Evolutionary conservation across 1,284 basidiomycete genomes (phyloP).

Genomic region (Puccinia triticina): DNA sequence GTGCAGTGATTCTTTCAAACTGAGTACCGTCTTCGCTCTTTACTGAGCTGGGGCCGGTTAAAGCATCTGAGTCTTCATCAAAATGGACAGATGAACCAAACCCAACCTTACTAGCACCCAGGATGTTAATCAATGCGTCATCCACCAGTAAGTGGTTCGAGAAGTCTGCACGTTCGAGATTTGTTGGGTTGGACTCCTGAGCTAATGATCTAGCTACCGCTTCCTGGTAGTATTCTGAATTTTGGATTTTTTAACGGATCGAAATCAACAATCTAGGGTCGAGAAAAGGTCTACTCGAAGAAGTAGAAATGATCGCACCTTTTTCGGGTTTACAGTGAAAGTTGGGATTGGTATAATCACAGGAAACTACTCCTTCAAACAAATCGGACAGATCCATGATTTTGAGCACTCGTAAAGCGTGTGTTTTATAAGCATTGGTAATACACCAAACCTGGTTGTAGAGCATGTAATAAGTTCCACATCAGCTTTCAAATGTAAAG

Average conservation of each 20-base stretch:
- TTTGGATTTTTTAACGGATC: background rate
- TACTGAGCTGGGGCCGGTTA: background rate
- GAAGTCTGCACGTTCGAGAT: conserved; percentile 27
- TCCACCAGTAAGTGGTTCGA: conserved; percentile 54
- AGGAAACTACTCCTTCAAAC: conserved; percentile 78
- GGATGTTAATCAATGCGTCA: conserved; percentile 56
- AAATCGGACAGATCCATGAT: conserved; percentile 75
- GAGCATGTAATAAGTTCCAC: conserved; percentile 18
- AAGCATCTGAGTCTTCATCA: conserved; percentile 53
- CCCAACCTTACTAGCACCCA: conserved; percentile 53
- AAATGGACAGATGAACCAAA: conserved; percentile 56
- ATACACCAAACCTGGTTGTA: conserved; percentile 33
- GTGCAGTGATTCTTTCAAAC: conserved; percentile 20
- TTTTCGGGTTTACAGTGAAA: conserved; percentile 81
- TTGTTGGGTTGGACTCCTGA: conserved; percentile 44
- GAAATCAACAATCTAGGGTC: background rate
- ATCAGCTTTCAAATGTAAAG: conserved; percentile 53
- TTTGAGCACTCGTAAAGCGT: conserved; percentile 76
- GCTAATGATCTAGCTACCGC: conserved; percentile 32
- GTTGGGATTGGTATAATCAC: conserved; percentile 72
- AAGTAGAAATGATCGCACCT: conserved; percentile 21
- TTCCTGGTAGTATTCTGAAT: conserved; percentile 43
- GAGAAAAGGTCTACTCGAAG: background rate
- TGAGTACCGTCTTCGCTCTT: background rate
- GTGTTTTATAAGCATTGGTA: conserved; percentile 63